A percentile compares a stretch with the other conserved stretches of the same genome.
phyloP scores from a whole-genome alignment of 2,329 filamentous ascomycete genomes.

The Pleoardoris graminearum region DNA sequence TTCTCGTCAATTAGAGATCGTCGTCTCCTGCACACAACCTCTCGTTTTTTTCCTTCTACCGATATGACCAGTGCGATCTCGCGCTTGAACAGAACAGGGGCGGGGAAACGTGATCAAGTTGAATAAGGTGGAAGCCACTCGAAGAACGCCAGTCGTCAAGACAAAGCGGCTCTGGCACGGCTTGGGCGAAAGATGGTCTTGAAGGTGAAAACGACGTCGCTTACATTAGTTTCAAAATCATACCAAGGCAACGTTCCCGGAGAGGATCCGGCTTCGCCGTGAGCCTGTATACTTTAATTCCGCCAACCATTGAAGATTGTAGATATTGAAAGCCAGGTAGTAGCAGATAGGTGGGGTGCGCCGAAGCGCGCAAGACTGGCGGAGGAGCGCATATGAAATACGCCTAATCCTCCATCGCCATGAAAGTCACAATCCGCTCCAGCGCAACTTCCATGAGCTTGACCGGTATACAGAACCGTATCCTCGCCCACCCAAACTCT shows the following conservation, averaged over 20 bases:
- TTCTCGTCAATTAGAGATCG: too few species aligned
- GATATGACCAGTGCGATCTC: too few species aligned
- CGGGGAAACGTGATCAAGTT: neutral
- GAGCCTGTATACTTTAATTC: too few species aligned
- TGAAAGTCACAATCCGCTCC: slow-evolving; percentile 14
- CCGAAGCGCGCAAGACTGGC: neutral
- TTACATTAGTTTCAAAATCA: neutral
- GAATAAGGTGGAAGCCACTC: neutral
- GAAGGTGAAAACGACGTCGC: neutral
- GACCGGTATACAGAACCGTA: slow-evolving; percentile 25
- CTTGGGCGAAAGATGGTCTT: neutral
- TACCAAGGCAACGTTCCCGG: too few species aligned
- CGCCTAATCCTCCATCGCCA: neutral
- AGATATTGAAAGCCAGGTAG: too few species aligned
- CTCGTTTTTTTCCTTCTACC: too few species aligned
- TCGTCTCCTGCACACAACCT: too few species aligned
- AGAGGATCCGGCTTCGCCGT: too few species aligned
- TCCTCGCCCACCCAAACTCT: slow-evolving; percentile 36
- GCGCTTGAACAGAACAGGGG: too few species aligned
- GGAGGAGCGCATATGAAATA: neutral
- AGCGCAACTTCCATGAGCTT: slow-evolving; percentile 23
- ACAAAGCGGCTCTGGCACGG: neutral
- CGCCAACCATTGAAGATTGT: too few species aligned
- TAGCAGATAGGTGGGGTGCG: too few species aligned
- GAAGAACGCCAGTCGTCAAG: neutral